Base-by-base conservation (phyloP, 768 basidiomycete species). In the Mycena kentingensis region DNA sequence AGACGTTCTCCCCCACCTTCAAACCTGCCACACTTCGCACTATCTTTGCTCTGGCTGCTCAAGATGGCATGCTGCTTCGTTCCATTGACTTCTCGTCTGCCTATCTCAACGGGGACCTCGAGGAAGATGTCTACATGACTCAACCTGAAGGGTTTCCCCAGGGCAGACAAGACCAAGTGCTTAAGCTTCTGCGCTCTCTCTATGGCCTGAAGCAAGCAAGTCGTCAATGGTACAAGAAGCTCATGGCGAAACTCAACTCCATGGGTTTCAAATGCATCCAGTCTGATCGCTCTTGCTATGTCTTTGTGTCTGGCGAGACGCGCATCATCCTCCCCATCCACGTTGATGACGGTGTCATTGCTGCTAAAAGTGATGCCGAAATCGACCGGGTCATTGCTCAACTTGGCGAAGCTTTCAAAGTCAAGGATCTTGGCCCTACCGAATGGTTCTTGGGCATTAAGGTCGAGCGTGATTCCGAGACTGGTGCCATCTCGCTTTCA, bases 141-240 rank as follows among this genome's bases (percentile, higher is more conserved):
- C 58, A 58, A 27, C 62, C 66, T 0, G 61, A 64, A 43, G 65
- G 67, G 8, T 49, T 55, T 45, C 4, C 51, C 3, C 29, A 43
- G 35, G 31, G 16, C 5, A 29, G 28, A 19, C 19, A 36, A 5
- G 29, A 39, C 19, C 8, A 35, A 5, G 52, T 43, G 7, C 21
- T 39, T 4, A 18, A 32, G n/a, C 47, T 49, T 11, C 27, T 21
- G 7, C 67, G 68, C 49, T 49, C 64, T 2, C 49, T 73, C 27
- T 74, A 74, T 54, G 67, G 73, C 10, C 67, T 73, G 16, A 66
- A 67, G 38, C 71, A 72, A 47, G 63, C 69, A 11, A 63, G 66
- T 8, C 60, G 63, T 10, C 44, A 46, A 42, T 72, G 71, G 72
- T 54, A 70, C 32, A 5, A 49, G 42, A 49, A 46, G 18, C 54